Base-by-base conservation (phyloP, 306 rosid genomes). In the Echinosophora koreensis region DNA sequence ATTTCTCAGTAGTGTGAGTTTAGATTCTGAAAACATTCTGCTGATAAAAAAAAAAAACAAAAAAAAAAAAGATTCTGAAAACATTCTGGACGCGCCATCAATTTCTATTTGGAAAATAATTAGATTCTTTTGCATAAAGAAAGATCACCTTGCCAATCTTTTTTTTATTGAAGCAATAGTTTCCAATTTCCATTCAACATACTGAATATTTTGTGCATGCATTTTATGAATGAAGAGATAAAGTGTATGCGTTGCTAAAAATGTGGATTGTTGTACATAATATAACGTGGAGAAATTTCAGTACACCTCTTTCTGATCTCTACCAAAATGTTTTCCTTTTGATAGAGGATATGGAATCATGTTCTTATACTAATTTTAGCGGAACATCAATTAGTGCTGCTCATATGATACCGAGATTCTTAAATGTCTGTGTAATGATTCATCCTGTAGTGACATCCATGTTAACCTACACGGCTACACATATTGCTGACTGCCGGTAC, bases 401-500 rank as follows among this genome's bases (percentile, higher is more conserved):
- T 80, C 38, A 49, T 41, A 49, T 65, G 44, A 58, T 56, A n/a
- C 22, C 44, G 32, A 59, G 37, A 50, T 49, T 78, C 41, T 59
- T 17, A 16, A 16, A 11, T 4, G 35, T 55, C 1, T n/a, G 12
- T n/a, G 38, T 11, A 14, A 47, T 30, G 57, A 39, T 47, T 78
- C 76, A 56, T 47, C 67, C 52, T 17, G 57, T 14, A 42, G 73
- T 11, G 46, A 44, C 59, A 76, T 69, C 74, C 83, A 72, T 78
- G 67, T 67, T 35, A 37, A 15, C n/a, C n/a, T n/a, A n/a, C n/a
- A n/a, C n/a, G n/a, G 39, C 89, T 87, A 87, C 42, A 67, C 82
- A 56, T 49, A 37, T 58, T 82, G 89, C n/a, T 75, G 78, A 39
- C 44, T 81, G 80, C 73, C 77, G 9, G 83, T 82, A 84, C 87